A percentile compares a stretch with the other conserved stretches of the same genome.
Evolutionary conservation across 2,329 filamentous ascomycete genomes (phyloP).

Genomic region (Talaromyces amestolkiae): DNA sequence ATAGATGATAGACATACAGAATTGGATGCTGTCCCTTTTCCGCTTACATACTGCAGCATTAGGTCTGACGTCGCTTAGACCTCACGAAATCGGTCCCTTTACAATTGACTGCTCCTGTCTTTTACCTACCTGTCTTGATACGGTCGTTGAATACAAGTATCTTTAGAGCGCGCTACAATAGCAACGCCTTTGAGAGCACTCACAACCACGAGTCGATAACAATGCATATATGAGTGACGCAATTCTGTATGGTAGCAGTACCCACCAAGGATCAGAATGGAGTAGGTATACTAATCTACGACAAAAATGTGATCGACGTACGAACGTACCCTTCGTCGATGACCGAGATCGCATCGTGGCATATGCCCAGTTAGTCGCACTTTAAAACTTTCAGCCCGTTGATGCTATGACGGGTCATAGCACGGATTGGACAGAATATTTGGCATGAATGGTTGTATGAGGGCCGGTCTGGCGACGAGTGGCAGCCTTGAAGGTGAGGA

Average conservation of each 20-base stretch:
- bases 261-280: neutral
- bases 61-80: neutral
- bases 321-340: neutral
- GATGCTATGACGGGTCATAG: neutral
- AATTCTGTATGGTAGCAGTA: neutral
- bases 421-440: neutral
- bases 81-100: neutral
- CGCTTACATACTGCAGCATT: neutral
- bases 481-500: neutral
- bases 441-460: neutral
- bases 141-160: neutral
- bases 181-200: neutral
- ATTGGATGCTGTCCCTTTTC: neutral
- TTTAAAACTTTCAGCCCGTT: neutral
- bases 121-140: neutral
- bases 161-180: neutral
- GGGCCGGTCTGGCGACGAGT: neutral
- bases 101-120: neutral
- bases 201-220: neutral
- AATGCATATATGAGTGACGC: neutral
- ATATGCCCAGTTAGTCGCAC: neutral
- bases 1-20: conserved; percentile 2
- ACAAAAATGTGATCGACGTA: neutral
- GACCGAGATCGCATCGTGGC: neutral
- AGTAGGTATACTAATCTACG: neutral